These are phyloP conservation scores for Nymphaea colorata DNA, from an alignment of 164 flowering plant species.

Conservation along the genomic window DNA sequence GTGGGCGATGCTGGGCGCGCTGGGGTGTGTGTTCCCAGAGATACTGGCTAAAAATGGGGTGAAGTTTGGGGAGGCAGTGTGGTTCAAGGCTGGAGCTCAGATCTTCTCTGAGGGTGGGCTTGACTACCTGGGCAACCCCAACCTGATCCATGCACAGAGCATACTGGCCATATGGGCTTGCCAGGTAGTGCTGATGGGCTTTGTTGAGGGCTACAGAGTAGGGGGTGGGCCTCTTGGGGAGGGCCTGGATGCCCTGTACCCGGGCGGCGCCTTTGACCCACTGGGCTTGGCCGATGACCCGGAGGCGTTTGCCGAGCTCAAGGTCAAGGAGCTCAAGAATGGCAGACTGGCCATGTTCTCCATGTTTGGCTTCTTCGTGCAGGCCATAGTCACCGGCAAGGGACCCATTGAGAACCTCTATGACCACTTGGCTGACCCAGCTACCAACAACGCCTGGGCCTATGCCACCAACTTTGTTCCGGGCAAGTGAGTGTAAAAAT, in stretches of 20 bases:
- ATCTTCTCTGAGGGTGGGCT: constrained; percentile 22
- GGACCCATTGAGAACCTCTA: constrained; percentile 73
- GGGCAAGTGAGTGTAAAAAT: constrained; percentile 32
- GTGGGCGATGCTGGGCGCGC: constrained; percentile 21
- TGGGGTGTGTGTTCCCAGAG: constrained; percentile 16
- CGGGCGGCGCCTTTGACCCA: constrained; percentile 27
- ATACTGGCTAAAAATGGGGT: constrained; percentile 16
- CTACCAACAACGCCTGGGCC: constrained; percentile 77
- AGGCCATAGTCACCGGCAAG: constrained; percentile 74
- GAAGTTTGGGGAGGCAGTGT: constrained; percentile 16
- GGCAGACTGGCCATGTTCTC: constrained; percentile 71
- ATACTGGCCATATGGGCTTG: constrained; percentile 20
- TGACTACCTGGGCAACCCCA: constrained; percentile 18
- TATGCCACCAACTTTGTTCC: constrained; percentile 79
- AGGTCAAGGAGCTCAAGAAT: constrained; percentile 75
- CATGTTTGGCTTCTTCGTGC: constrained; percentile 81
- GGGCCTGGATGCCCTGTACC: constrained; percentile 14
- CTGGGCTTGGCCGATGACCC: constrained; percentile 81
- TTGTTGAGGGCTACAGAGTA: constrained; percentile 17
- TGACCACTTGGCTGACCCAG: constrained; percentile 67
- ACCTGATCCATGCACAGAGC: constrained; percentile 20
- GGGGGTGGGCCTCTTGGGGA: constrained; percentile 21
- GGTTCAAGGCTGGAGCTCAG: constrained; percentile 22
- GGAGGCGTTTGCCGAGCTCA: constrained; percentile 65
- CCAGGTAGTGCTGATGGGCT: constrained; percentile 20